Evolutionary conservation across 352 stramenopile species (phyloP), one percentile per base, ranked within the genome.

Genomic region (Phytophthora tubulina): DNA sequence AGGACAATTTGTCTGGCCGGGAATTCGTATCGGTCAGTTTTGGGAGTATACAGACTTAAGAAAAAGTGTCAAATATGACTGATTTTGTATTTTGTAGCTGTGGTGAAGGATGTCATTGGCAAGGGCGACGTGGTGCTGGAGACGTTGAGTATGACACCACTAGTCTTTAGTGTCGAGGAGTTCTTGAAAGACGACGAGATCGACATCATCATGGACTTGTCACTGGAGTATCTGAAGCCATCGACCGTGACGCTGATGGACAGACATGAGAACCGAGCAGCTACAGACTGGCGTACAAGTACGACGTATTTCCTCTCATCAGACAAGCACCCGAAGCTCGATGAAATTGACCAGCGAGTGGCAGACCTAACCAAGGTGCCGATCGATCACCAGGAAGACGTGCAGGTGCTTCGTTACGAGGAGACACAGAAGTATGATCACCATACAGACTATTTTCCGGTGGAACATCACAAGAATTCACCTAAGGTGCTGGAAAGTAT

Each of bases 101-200:
- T 86, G 5, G 68, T 91, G n/a, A 81, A 82, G 48, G 44, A 90
- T 48, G 64, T 89, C 2, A 64, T 62, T 38, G 83, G 81, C 0
- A 74, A 78, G 13, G 81, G 81, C 0, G 83, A 93, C 44, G 48
- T 90, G 13, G 72, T 79, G 44, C 56, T 93, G 14, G 82, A 91
- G 42, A 93, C 85, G n/a, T 53, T 89, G 54, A 91, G 76, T 53
- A 83, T 90, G 79, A 78, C 52, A 13, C 84, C 85, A 33, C 73
- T 95, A 1, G 85, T 95, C 42, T 93, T 95, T 58, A 70, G 75
- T 44, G 81, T 92, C 13, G 85, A 92, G 5, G 84, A 95, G 31
- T 93, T 95, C 33, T 70, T 95, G 7, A 84, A 86, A 14, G 85
- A 95, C 61, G 82, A 92, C 11, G 85, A 92, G 64, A 93, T 95